phyloP scores from a whole-genome alignment of 495 filamentous ascomycete genomes.

The Astrothelium subdiscretum region DNA sequence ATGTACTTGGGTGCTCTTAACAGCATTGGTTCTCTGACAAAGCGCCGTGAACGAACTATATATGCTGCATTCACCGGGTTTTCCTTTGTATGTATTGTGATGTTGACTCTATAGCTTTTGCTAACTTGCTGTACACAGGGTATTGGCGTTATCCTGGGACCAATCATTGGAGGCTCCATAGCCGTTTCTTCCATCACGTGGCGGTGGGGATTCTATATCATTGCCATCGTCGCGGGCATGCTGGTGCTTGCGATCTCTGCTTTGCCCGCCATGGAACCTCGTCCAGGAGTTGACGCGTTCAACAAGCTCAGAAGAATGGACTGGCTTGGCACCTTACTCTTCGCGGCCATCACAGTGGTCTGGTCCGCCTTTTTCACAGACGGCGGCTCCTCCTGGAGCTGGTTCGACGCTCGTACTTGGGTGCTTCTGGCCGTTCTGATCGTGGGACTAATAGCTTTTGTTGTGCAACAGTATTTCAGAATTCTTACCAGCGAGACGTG shows the following conservation, averaged over 20 bases:
- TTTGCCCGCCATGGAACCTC: no score
- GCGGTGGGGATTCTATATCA: constrained; percentile 23
- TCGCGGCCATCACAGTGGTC: background rate
- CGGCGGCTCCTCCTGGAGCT: background rate
- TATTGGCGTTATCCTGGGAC: background rate
- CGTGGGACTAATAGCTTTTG: background rate
- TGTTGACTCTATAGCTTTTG: no score
- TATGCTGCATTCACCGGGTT: no score
- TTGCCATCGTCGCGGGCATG: background rate
- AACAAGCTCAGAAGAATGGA: constrained; percentile 6
- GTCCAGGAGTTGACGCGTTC: no score
- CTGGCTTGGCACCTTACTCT: background rate
- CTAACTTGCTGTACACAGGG: no score
- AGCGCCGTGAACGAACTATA: no score
- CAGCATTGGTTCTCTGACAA: no score
- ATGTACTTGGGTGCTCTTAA: constrained; percentile 8
- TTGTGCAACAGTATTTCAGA: constrained; percentile 1
- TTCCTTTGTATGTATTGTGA: no score
- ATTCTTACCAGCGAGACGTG: background rate
- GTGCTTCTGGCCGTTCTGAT: background rate
- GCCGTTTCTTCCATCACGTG: constrained; percentile 10
- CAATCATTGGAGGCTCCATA: constrained; percentile 18
- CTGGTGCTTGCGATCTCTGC: no score
- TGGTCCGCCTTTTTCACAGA: background rate
- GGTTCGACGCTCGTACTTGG: background rate